A percentile compares a stretch with the other conserved stretches of the same genome.
These are phyloP conservation scores for Lodderomyces parapsilosis DNA, from an alignment of 1,139 yeast species.

Conservation along the genomic window DNA sequence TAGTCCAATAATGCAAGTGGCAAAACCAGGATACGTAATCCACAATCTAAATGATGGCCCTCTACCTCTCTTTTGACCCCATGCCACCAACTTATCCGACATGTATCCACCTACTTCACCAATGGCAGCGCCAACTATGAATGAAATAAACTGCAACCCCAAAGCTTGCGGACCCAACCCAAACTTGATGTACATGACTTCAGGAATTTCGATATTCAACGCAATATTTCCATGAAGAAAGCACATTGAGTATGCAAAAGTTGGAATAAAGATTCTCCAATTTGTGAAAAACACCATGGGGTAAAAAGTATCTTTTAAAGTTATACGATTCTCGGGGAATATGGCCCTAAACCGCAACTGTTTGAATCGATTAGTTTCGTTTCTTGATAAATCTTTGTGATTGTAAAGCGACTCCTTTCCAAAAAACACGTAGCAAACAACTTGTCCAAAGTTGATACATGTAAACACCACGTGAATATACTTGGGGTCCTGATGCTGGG, in stretches of 20 bases:
- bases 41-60: slow-evolving; percentile 17
- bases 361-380: slow-evolving; percentile 11
- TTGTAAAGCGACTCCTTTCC: slow-evolving; percentile 20
- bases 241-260: slow-evolving; percentile 18
- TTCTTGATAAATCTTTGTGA: slow-evolving; percentile 11
- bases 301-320: slow-evolving; percentile 10
- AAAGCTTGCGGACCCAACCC: slow-evolving; percentile 19
- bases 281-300: slow-evolving; percentile 15
- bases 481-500: slow-evolving; percentile 15
- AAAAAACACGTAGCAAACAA: slow-evolving; percentile 16
- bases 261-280: slow-evolving; percentile 15
- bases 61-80: slow-evolving; percentile 10
- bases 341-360: slow-evolving; percentile 11
- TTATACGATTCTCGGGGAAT: slow-evolving; percentile 10
- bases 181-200: slow-evolving; percentile 17
- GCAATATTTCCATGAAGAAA: slow-evolving; percentile 22
- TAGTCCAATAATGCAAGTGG: slow-evolving; percentile 16
- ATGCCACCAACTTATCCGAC: slow-evolving; percentile 18
- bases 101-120: slow-evolving; percentile 23
- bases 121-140: slow-evolving; percentile 18
- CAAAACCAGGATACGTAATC: slow-evolving; percentile 20
- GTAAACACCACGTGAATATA: slow-evolving; percentile 18
- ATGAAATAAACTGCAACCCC: slow-evolving; percentile 20
- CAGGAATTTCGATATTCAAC: slow-evolving; percentile 20
- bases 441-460: slow-evolving; percentile 17